Evolutionary conservation across 306 rosid species (phyloP), one percentile per base, ranked within the genome.

Genomic region (Inga laurina): DNA sequence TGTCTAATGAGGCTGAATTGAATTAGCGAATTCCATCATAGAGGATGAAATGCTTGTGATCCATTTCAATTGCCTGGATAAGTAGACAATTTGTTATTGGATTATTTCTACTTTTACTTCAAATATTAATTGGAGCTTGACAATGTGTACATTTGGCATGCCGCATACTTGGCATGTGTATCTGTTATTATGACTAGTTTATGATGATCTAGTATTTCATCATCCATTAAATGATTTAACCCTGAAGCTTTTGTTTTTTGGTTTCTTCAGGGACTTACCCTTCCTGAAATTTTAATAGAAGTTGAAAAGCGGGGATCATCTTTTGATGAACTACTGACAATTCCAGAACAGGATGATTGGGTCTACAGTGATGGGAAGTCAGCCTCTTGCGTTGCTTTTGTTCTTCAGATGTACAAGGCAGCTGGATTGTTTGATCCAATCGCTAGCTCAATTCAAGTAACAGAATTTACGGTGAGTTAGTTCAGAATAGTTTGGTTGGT

Each of bases 341-440:
- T 97, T 75, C 99, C 99, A 0, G 99, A 97, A 85, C 97, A 85
- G 78, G 99, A 97, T 82, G 94, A 92, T 84, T 97, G 99, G 99
- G 14, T 85, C 83, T 94, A 97, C 88, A 85, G 68, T 83, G 99
- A 97, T 81, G 99, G 99, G 82, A 89, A 87, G 78, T 97, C 99
- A 81, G 83, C 99, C 78, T 97, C 99, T 2, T 94, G 99, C 76
- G 86, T 97, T 82, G 98, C 98, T 80, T 94, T 89, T 84, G 83
- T 97, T 85, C 98, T 97, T 72, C 93, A 89, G 82, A 97, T 94
- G 97, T 97, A 97, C 81, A 94, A 97, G 89, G 97, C 78, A 78
- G 99, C 98, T 4, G 99, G 99, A 76, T 88, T 97, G 67, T 97
- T 97, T 85, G 95, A 85, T 79, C 91, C 97, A 85, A 85, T 92